Base-by-base conservation (phyloP, 805 yeast species). In the Zygoascus ofunaensis region DNA sequence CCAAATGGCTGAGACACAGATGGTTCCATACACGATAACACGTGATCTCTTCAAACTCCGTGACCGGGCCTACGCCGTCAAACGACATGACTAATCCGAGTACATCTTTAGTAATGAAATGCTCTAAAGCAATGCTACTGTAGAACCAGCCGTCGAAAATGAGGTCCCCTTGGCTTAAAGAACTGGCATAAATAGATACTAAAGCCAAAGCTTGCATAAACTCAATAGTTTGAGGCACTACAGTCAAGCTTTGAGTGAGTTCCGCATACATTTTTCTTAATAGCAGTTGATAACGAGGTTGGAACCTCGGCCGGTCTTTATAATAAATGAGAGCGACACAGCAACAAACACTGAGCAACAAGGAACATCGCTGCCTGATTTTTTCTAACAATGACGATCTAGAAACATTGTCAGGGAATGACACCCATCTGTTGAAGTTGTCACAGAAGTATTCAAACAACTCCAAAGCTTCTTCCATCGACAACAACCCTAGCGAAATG, bases 351-450 rank as follows among this genome's bases (percentile, higher is more conserved):
- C 86, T 79, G 14, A 83, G 61, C n/a, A 84, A 64, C 33, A 84
- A 63, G 1, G 89, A 77, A 18, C 84, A 77, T 33, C 70, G 67
- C 14, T 53, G 53, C 20, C 55, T 47, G 35, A 82, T 67, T 28
- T 72, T 59, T 4, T 66, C 70, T 7, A 81, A 64, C 19, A 83
- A 63, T 30, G 63, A 65, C 17, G 64, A 71, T 0, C 80, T 70
- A 3, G 77, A 57, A 30, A 73, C 55, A 12, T 64, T 65, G 24
- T 72, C 71, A 0, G 89, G 87, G 41, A 83, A 76, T 43, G 83
- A 76, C 2, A 82, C 77, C 94, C 94, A 84, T 24, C 86, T 69
- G 3, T 87, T 86, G 55, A 79, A 83, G 54, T 81, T 71, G 40
- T 77, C 74, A 36, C 82, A 65, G 57, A 83, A 84, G 39, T 72